Evolutionary conservation across 352 stramenopile species (phyloP).

Genomic region (Aphanomyces invadans): DNA sequence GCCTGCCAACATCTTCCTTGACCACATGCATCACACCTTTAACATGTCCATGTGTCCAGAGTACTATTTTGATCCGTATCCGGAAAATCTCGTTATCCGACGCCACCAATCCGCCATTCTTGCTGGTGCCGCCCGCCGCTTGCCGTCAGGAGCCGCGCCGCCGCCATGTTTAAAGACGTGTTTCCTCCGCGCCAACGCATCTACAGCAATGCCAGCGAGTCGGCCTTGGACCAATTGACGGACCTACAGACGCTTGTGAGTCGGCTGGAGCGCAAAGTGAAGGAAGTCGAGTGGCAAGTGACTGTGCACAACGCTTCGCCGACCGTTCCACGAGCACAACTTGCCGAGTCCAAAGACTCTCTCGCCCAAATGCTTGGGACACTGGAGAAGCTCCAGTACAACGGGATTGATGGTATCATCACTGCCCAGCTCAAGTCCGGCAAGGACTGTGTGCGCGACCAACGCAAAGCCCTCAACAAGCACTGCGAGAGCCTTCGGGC

Average conservation of each 20-base stretch:
- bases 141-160: too few species aligned
- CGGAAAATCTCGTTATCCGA: too few species aligned
- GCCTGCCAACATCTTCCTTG: too few species aligned
- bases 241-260: conserved; percentile 1
- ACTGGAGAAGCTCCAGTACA: conserved; percentile 18
- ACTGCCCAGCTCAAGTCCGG: conserved; percentile 9
- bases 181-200: background rate
- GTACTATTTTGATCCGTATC: too few species aligned
- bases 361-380: conserved; percentile 1
- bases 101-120: too few species aligned
- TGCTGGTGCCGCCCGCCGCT: too few species aligned
- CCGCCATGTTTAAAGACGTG: conserved; percentile 1
- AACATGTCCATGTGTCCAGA: too few species aligned
- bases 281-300: conserved; percentile 22
- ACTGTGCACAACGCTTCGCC: conserved; percentile 20
- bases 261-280: conserved; percentile 6
- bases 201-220: conserved; percentile 14
- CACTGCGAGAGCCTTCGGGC: conserved; percentile 8
- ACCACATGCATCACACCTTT: too few species aligned
- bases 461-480: conserved; percentile 11
- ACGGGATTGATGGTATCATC: conserved; percentile 20
- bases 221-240: conserved; percentile 2
- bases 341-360: conserved; percentile 14
- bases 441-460: conserved; percentile 14
- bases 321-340: background rate